Evolutionary conservation across 768 basidiomycete genomes (phyloP).

Genomic region (Leucosporidium yakuticum): DNA sequence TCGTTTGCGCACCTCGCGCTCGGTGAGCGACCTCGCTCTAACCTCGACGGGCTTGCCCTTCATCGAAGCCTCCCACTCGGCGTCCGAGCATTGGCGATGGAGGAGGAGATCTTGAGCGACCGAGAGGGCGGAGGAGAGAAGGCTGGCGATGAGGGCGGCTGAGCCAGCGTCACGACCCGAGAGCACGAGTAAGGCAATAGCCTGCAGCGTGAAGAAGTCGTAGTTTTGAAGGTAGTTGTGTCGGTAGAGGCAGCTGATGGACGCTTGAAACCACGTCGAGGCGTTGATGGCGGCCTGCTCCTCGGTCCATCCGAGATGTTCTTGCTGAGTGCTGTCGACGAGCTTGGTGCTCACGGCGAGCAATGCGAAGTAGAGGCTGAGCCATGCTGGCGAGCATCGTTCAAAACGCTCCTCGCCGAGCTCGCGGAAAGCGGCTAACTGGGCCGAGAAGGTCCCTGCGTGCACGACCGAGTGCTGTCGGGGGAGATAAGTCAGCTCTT

Average conservation of each 20-base stretch:
- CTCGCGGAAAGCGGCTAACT: slow-evolving; percentile 19
- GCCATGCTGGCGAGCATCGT: slow-evolving; percentile 19
- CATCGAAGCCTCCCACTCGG: slow-evolving; percentile 11
- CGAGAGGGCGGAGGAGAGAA: slow-evolving; percentile 30
- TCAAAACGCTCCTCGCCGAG: slow-evolving; percentile 23
- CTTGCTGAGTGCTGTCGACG: background rate
- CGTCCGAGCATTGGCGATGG: slow-evolving; percentile 18
- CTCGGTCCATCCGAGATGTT: slow-evolving; percentile 6
- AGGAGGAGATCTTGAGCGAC: slow-evolving; percentile 32
- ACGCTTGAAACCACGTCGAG: slow-evolving; percentile 20
- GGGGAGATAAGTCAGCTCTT: background rate
- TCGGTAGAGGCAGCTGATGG: slow-evolving; percentile 27
- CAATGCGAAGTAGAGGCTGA: slow-evolving; percentile 29
- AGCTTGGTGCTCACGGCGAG: slow-evolving; percentile 29
- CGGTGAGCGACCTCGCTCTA: slow-evolving; percentile 15
- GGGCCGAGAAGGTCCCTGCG: slow-evolving; percentile 10
- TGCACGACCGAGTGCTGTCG: slow-evolving; percentile 27
- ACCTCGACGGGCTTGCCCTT: background rate
- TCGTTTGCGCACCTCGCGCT: slow-evolving; percentile 30
- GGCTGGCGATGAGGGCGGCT: slow-evolving; percentile 27
- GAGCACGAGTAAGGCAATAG: slow-evolving; percentile 28
- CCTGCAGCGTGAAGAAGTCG: slow-evolving; percentile 27
- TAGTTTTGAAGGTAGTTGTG: slow-evolving; percentile 26
- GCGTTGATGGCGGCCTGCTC: slow-evolving; percentile 8
- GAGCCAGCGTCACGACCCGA: slow-evolving; percentile 32